A percentile compares a stretch with the other conserved stretches of the same genome.
phyloP scores from a whole-genome alignment of 495 filamentous ascomycete species.

The Hyaloscypha bicolor region DNA sequence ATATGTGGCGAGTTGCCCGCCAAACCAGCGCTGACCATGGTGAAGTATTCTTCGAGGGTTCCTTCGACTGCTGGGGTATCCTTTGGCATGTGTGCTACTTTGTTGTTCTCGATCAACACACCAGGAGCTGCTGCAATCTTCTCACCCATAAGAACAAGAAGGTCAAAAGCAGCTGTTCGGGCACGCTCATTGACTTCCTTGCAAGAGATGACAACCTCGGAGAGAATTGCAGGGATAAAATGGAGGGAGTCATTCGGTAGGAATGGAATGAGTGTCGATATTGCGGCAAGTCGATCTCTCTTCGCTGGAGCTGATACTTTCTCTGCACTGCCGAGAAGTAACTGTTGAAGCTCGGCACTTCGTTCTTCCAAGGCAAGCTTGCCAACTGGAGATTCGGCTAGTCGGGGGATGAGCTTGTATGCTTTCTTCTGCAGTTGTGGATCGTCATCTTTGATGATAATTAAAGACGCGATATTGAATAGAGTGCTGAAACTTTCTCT shows the following conservation, averaged over 20 bases:
- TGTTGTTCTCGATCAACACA: constrained; percentile 76
- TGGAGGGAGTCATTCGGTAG: constrained; percentile 76
- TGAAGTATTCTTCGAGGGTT: constrained; percentile 92
- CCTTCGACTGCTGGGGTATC: constrained; percentile 77
- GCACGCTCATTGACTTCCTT: constrained; percentile 98
- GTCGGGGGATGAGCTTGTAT: constrained; percentile 92
- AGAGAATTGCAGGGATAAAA: constrained; percentile 88
- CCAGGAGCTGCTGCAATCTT: constrained; percentile 69
- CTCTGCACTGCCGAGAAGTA: constrained; percentile 75
- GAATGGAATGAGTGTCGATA: constrained; percentile 74
- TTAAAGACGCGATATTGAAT: constrained; percentile 78
- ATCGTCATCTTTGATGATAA: constrained; percentile 76
- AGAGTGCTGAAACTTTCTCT: constrained; percentile 76
- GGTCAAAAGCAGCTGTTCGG: constrained; percentile 82
- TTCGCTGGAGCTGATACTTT: constrained; percentile 83
- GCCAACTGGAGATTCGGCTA: constrained; percentile 78
- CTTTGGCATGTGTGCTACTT: constrained; percentile 80
- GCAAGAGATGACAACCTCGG: constrained; percentile 90
- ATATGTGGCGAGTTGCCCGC: constrained; percentile 91
- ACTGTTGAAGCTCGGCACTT: constrained; percentile 71
- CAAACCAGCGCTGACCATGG: constrained; percentile 95
- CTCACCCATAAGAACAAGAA: constrained; percentile 86
- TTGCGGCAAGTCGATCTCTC: constrained; percentile 80
- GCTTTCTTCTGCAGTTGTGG: constrained; percentile 99
- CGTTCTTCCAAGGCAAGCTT: constrained; percentile 69